phyloP scores from a whole-genome alignment of 2,329 filamentous ascomycete genomes.

The Verticillium isaacii region DNA sequence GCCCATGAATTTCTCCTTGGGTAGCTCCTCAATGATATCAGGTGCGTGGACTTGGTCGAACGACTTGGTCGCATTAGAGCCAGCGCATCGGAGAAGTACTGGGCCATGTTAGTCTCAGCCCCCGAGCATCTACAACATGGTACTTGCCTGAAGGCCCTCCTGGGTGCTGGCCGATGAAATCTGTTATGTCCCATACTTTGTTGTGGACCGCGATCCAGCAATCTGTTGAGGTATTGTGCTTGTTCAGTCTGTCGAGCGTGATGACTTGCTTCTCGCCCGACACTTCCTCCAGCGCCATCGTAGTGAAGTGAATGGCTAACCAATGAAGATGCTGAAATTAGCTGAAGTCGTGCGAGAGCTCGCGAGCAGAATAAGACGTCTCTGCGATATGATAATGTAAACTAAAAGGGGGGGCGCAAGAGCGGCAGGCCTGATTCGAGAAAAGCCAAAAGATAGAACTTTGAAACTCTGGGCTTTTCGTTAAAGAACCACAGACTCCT shows the following conservation, averaged over 20 bases:
- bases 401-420: too few species aligned
- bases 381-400: too few species aligned
- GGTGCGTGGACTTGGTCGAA: conserved; percentile 47
- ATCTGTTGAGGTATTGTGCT: conserved; percentile 42
- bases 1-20: conserved; percentile 42
- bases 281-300: neutral
- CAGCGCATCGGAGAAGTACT: conserved; percentile 46
- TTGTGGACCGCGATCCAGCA: conserved; percentile 67
- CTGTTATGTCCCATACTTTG: conserved; percentile 65
- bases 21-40: conserved; percentile 33
- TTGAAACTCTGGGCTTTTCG: neutral
- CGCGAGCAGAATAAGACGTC: too few species aligned
- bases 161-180: conserved; percentile 47
- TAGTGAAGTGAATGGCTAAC: neutral
- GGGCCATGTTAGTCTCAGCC: conserved; percentile 21
- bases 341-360: neutral
- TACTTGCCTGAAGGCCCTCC: conserved; percentile 27
- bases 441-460: neutral
- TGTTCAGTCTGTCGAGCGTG: conserved; percentile 32
- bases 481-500: neutral
- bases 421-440: neutral
- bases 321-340: neutral
- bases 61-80: conserved; percentile 46
- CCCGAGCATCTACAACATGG: neutral
- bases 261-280: conserved; percentile 6